phyloP scores from a whole-genome alignment of 2,329 filamentous ascomycete genomes.

The Didymella arachidicola region DNA sequence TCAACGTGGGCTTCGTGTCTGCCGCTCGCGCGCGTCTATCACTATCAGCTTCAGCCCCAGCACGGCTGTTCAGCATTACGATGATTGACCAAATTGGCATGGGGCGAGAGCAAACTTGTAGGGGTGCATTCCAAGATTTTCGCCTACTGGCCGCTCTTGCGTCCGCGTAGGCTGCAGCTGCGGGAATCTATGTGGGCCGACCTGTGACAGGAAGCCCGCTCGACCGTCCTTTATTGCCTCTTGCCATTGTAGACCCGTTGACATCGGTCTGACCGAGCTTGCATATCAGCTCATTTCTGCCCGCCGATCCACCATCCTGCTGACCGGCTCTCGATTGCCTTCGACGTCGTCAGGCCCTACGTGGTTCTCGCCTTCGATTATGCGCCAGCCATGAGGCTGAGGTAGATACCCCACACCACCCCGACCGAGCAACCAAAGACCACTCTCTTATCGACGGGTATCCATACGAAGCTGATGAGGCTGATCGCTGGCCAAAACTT shows the following conservation, averaged over 20 bases:
- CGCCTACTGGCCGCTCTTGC: neutral
- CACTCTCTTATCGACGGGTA: constrained; percentile 74
- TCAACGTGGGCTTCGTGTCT: constrained; percentile 11
- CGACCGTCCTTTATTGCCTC: constrained; percentile 1
- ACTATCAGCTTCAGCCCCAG: constrained; percentile 7
- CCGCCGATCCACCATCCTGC: constrained; percentile 1
- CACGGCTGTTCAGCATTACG: constrained; percentile 2
- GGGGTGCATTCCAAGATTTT: constrained; percentile 3
- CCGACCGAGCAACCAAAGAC: constrained; percentile 76
- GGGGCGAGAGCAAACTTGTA: constrained; percentile 12
- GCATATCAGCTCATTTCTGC: constrained; percentile 14
- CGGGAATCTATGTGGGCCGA: constrained; percentile 6
- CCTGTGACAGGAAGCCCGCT: constrained; percentile 11
- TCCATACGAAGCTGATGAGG: constrained; percentile 72
- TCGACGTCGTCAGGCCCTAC: constrained; percentile 4
- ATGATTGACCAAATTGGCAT: constrained; percentile 4
- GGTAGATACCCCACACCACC: constrained; percentile 76
- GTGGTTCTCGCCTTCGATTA: constrained; percentile 15
- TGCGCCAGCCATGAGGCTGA: constrained; percentile 66
- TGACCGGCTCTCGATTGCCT: constrained; percentile 1
- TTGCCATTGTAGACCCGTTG: constrained; percentile 5
- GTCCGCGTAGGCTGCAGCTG: constrained; percentile 7
- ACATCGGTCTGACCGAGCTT: constrained; percentile 10
- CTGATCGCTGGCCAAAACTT: constrained; percentile 77
- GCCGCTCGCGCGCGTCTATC: constrained; percentile 10